Evolutionary conservation across 192 early-diverging fungal genomes (phyloP).

Genomic region (Spinellus fusiger): DNA sequence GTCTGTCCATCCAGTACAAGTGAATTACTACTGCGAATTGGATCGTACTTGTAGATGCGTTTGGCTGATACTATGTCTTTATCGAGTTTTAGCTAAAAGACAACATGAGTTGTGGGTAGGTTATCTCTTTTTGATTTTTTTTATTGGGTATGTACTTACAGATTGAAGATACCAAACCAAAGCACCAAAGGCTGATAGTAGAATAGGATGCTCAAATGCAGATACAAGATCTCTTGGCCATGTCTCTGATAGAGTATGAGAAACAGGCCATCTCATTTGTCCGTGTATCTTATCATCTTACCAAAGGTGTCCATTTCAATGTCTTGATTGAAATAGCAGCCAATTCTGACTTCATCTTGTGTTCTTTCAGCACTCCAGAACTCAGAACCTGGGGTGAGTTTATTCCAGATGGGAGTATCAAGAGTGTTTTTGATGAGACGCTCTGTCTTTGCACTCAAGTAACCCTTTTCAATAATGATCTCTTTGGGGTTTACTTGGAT

Average conservation of each 20-base stretch:
- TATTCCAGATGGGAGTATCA: constrained; percentile 54
- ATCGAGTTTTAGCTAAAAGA: constrained; percentile 75
- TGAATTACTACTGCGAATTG: constrained; percentile 65
- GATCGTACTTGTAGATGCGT: constrained; percentile 83
- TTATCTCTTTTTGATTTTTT: neutral
- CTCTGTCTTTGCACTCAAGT: constrained; percentile 43
- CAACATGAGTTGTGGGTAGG: neutral
- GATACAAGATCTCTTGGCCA: constrained; percentile 45
- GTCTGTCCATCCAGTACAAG: constrained; percentile 93
- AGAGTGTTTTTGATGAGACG: constrained; percentile 60
- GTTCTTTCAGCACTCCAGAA: constrained; percentile 61
- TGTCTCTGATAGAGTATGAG: neutral
- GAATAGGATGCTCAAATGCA: constrained; percentile 27
- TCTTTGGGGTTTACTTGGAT: constrained; percentile 91
- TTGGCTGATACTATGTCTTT: constrained; percentile 73
- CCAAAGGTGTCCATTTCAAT: constrained; percentile 2
- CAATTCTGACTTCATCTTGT: constrained; percentile 51
- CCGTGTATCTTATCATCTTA: too few relatives aligned
- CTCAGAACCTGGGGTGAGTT: constrained; percentile 59
- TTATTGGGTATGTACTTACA: constrained; percentile 32
- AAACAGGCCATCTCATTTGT: too few relatives aligned
- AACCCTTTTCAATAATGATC: constrained; percentile 77
- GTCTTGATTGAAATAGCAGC: constrained; percentile 51
- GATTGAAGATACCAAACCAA: constrained; percentile 84
- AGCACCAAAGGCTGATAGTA: constrained; percentile 37